Evolutionary conservation across 2,329 filamentous ascomycete genomes (phyloP), one percentile per base, ranked within the genome.

Genomic region (Cordyceps militaris): DNA sequence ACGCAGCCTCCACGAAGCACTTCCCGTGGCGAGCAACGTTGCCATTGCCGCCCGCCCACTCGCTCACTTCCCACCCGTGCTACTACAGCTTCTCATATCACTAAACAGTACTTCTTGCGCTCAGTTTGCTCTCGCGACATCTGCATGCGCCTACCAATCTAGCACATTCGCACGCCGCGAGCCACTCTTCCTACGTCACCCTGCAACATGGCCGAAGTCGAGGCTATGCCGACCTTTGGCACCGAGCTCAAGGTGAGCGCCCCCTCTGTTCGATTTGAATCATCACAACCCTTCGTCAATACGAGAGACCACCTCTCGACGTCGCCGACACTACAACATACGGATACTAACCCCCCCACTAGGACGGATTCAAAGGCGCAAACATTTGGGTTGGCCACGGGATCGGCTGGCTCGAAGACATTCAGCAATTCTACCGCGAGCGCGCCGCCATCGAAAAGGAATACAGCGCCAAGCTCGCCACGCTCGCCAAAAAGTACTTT

Each of bases 331-430:
- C 14, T n/a, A 32, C 24, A n/a, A 4, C 11, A 8, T 21, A 26
- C 26, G 6, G 23, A 51, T 47, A 40, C 30, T 58, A 43, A 58
- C 59, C 69, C 48, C 16, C 42, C 44, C 56, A 23, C 16, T 51
- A 97, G 91, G 94, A 99, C 85, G 90, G 89, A 69, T 99, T 97
- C 81, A 97, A 95, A 74, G 85, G 91, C 19, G 91, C 95, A 70
- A 97, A 92, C 75, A 84, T 82, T 66, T 99, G 94, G 94, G 89
- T 95, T 58, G 80, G 85, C 62, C 86, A 89, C 71, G 91, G 93
- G 63, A 96, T 99, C 71, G 79, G 83, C 63, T 99, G 93, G 93
- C 85, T 99, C 60, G 93, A 97, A 67, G 94, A 99, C 67, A 89
- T 99, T 62, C 91, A 99, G 72, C 86, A 90, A 69, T 99, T 97